phyloP scores from a whole-genome alignment of 108 stramenopile species.

The Pseudonitzschia multiseries region DNA sequence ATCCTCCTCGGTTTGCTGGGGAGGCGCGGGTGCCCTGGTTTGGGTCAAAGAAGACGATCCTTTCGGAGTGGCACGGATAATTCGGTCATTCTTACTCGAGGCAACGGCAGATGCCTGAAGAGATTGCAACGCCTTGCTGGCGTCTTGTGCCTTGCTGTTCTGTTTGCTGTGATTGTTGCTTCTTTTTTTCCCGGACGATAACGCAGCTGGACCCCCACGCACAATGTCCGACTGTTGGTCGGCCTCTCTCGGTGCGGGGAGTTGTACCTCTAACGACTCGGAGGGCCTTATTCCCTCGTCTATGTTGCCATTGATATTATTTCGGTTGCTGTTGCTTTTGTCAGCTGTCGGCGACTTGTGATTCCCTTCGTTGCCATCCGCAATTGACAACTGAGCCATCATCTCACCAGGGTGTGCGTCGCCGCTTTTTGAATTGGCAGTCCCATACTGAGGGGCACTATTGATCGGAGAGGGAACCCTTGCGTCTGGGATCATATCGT shows the following conservation, averaged over 20 bases:
- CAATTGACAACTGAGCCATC: slow-evolving; percentile 27
- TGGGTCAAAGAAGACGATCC: background rate
- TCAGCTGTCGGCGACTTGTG: background rate
- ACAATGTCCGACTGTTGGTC: background rate
- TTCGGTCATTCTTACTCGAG: slow-evolving; percentile 11
- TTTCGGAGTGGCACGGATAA: slow-evolving; percentile 4
- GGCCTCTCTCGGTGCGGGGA: slow-evolving; percentile 14
- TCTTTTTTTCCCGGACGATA: slow-evolving; percentile 4
- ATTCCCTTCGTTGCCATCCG: slow-evolving; percentile 11
- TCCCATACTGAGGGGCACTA: background rate
- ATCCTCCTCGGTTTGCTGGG: slow-evolving; percentile 50
- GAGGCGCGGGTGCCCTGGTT: background rate
- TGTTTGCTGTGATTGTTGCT: background rate
- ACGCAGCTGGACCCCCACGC: slow-evolving; percentile 8
- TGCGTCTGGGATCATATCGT: slow-evolving; percentile 4
- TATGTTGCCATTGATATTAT: slow-evolving; percentile 10
- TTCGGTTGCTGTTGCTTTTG: background rate
- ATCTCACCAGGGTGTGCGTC: slow-evolving; percentile 36
- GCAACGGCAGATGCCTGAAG: slow-evolving; percentile 20
- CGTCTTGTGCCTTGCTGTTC: slow-evolving; percentile 26
- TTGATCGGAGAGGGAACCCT: background rate
- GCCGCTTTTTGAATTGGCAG: slow-evolving; percentile 9
- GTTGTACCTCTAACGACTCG: slow-evolving; percentile 32
- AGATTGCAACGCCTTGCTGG: slow-evolving; percentile 36
- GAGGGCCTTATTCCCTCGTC: slow-evolving; percentile 28